These are phyloP conservation scores for Atalantia buxifolia DNA, from an alignment of 345 rosid species.

Conservation along the genomic window DNA sequence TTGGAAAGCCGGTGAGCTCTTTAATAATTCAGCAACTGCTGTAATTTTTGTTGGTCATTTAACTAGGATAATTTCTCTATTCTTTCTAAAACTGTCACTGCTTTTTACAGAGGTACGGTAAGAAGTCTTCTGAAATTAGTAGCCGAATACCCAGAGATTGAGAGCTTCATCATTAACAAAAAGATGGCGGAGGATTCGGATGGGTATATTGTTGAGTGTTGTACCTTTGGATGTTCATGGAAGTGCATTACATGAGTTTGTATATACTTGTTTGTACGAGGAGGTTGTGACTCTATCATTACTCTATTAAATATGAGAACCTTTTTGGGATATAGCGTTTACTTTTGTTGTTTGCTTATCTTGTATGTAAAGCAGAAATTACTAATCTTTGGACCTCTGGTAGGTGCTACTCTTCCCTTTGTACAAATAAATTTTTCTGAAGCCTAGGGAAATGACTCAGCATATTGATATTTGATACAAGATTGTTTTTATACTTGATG, in stretches of 20 bases:
- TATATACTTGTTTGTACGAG: too few species aligned
- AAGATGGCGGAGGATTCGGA: background rate
- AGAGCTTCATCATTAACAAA: background rate
- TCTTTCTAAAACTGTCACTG: background rate
- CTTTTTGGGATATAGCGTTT: background rate
- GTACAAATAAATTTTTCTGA: too few species aligned
- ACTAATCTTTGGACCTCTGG: background rate
- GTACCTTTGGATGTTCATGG: background rate
- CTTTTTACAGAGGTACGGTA: conserved; percentile 33
- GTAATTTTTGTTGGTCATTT: background rate
- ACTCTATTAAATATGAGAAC: background rate
- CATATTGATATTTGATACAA: background rate
- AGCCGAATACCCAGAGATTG: conserved; percentile 11
- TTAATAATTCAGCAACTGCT: background rate
- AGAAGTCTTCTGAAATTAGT: conserved; percentile 24
- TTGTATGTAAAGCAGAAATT: background rate
- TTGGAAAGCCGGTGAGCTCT: conserved; percentile 49
- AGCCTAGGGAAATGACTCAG: background rate
- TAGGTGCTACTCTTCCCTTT: background rate
- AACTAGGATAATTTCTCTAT: background rate
- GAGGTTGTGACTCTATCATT: too few species aligned
- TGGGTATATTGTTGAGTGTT: background rate
- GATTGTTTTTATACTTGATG: background rate
- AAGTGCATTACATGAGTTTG: background rate
- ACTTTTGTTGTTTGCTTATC: background rate